Evolutionary conservation across 2,329 filamentous ascomycete genomes (phyloP), one percentile per base, ranked within the genome.

Genomic region (Cladophialophora carrionii): DNA sequence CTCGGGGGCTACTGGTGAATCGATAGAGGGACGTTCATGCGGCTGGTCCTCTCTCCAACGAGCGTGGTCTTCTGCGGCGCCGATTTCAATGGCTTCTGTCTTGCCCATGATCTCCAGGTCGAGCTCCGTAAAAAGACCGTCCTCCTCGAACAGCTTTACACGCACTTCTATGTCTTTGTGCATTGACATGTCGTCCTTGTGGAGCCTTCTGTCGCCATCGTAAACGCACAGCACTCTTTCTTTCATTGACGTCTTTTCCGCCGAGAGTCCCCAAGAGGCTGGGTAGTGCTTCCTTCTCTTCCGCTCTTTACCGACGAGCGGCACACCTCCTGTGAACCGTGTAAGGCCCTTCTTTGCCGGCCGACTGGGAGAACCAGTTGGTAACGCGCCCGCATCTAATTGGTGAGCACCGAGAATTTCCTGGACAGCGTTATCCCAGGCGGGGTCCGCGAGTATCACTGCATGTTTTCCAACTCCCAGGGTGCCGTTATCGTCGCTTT

Each of bases 171-270:
- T 12, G 20, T 14, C 48, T 29, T 52, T 17, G 12, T 29, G 22
- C 10, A 26, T 9, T 29, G 48, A 10, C 20, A 98, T 95, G 79
- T 98, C 95, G 75, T 99, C 95, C 82, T 98, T 98, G 85, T 90
- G 94, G 56, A 99, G 84, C 51, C 94, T 88, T 61, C 93, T 88
- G 17, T 85, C 85, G 0, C 95, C 95, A 74, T 98, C 92, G 73
- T 96, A 99, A 24, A 96, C 91, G 69, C 91, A 91, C 73, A 98
- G 84, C 60, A 97, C 92, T 32, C 95, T 90, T 86, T 97, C 97
- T 86, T 96, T 97, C 87, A 96, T 96, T 75, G 90, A 96, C 91
- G 98, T 96, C 81, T 94, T 92, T 73, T 91, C 90, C 73, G 90
- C 88, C 68, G 93, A 87, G 73, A 92, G 94, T 58, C 94, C 94